Conservation (phyloP, 805 yeast genomes). For the Nakazawaea peltata region DNA sequence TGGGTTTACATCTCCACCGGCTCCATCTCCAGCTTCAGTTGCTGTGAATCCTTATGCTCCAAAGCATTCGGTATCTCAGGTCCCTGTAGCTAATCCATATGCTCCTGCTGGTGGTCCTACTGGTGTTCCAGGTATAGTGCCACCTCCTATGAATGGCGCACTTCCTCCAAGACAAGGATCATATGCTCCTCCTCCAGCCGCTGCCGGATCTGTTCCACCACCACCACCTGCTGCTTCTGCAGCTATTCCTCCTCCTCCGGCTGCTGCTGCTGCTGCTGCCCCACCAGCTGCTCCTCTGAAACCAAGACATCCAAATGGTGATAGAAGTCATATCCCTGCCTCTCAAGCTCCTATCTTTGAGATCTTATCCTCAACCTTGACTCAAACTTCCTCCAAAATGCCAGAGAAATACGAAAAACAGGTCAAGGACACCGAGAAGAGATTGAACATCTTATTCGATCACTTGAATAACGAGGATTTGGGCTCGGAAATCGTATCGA, state of each 20-base stretch:
- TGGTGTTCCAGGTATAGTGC: slow-evolving; percentile 16
- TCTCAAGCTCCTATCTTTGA: slow-evolving; percentile 49
- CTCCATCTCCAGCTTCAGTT: slow-evolving; percentile 6
- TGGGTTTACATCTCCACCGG: slow-evolving; percentile 2
- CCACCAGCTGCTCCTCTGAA: slow-evolving; percentile 11
- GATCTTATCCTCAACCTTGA: slow-evolving; percentile 46
- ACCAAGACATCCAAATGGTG: slow-evolving; percentile 46
- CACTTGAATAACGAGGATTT: slow-evolving; percentile 71
- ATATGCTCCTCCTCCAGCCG: slow-evolving; percentile 10
- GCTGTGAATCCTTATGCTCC: slow-evolving; percentile 28
- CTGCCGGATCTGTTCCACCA: slow-evolving; percentile 4
- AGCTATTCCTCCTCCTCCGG: slow-evolving; percentile 18
- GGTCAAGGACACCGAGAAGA: slow-evolving; percentile 71
- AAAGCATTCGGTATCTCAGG: slow-evolving; percentile 14
- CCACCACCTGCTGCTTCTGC: slow-evolving; percentile 15
- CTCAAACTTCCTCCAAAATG: slow-evolving; percentile 58
- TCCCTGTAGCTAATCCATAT: slow-evolving; percentile 1
- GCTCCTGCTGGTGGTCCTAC: slow-evolving; percentile 15
- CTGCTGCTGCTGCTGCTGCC: slow-evolving; percentile 14
- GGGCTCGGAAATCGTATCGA: slow-evolving; percentile 44
- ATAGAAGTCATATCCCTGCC: slow-evolving; percentile 58
- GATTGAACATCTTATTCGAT: slow-evolving; percentile 68
- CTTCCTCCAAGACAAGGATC: slow-evolving; percentile 2
- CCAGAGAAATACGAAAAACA: slow-evolving; percentile 73
- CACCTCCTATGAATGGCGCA: slow-evolving; percentile 9